A percentile compares a stretch with the other conserved stretches of the same genome.
Conservation (phyloP, 768 basidiomycete species). For the Rhizopogon sp. region DNA sequence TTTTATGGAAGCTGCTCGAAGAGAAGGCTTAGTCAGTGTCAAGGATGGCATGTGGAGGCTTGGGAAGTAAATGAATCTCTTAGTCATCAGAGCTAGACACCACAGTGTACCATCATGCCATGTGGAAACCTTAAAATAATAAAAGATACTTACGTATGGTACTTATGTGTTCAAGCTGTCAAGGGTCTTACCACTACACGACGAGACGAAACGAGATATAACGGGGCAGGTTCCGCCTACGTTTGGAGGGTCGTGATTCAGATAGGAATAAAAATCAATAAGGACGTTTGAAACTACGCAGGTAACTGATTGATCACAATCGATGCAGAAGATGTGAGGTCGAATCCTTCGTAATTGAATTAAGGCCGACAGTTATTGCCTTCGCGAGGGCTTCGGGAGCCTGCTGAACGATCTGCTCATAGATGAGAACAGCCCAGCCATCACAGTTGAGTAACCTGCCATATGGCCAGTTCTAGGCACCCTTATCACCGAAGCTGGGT, state of each 20-base stretch:
- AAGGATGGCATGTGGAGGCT: slow-evolving; percentile 71
- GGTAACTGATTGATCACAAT: background rate
- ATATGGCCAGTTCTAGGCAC: slow-evolving; percentile 44
- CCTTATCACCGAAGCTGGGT: slow-evolving; percentile 37
- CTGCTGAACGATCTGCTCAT: slow-evolving; percentile 39
- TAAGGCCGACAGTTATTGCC: slow-evolving; percentile 30
- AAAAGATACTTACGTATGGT: background rate
- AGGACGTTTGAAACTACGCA: background rate
- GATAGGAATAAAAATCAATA: no score
- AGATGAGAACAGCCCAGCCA: background rate
- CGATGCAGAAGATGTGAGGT: background rate
- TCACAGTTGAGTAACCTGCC: slow-evolving; percentile 20
- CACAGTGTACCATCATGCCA: background rate
- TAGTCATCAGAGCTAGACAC: background rate
- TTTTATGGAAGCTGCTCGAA: slow-evolving; percentile 78
- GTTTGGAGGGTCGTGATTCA: no score
- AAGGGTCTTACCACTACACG: background rate
- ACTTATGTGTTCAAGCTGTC: background rate
- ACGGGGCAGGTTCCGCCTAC: no score
- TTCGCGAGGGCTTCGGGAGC: slow-evolving; percentile 34
- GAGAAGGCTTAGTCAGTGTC: slow-evolving; percentile 69
- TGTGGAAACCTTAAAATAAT: background rate
- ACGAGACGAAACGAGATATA: background rate
- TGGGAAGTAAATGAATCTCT: slow-evolving; percentile 8
- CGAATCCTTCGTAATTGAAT: slow-evolving; percentile 12